A percentile compares a stretch with the other conserved stretches of the same genome.
Evolutionary conservation across 208 protist species (phyloP).

Genomic region (Phytomonas francai): DNA sequence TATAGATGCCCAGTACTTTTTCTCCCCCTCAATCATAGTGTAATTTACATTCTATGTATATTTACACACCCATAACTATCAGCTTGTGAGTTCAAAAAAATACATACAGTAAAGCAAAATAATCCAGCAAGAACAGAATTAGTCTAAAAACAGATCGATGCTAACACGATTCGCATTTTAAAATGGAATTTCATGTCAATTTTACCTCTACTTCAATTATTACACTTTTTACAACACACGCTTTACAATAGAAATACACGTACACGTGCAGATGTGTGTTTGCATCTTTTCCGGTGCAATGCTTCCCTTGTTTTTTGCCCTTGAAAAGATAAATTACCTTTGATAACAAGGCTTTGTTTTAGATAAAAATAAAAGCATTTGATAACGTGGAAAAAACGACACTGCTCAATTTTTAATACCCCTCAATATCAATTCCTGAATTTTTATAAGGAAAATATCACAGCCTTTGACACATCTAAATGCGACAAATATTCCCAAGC

Average conservation of each 20-base stretch:
- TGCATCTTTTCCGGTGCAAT: neutral
- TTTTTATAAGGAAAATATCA: neutral
- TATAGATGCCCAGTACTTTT: neutral
- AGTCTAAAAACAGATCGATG: neutral
- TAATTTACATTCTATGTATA: slow-evolving; percentile 11
- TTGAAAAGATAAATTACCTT: neutral
- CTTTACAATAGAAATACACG: neutral
- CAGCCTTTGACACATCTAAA: neutral
- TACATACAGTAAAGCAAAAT: neutral
- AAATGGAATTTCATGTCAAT: neutral
- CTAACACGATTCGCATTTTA: slow-evolving; percentile 6
- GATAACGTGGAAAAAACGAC: neutral
- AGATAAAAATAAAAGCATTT: neutral
- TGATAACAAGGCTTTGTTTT: neutral
- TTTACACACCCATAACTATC: slow-evolving; percentile 10
- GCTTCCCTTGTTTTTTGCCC: too few relatives aligned
- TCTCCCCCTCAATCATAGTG: neutral
- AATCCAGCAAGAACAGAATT: neutral
- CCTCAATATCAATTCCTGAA: neutral
- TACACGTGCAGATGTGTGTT: neutral
- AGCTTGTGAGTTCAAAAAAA: slow-evolving; percentile 6
- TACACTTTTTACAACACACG: neutral
- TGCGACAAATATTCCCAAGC: neutral
- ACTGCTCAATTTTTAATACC: neutral
- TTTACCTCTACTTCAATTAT: neutral